Evolutionary conservation across 495 filamentous ascomycete species (phyloP), one percentile per base, ranked within the genome.

Genomic region (Neurospora sp.): DNA sequence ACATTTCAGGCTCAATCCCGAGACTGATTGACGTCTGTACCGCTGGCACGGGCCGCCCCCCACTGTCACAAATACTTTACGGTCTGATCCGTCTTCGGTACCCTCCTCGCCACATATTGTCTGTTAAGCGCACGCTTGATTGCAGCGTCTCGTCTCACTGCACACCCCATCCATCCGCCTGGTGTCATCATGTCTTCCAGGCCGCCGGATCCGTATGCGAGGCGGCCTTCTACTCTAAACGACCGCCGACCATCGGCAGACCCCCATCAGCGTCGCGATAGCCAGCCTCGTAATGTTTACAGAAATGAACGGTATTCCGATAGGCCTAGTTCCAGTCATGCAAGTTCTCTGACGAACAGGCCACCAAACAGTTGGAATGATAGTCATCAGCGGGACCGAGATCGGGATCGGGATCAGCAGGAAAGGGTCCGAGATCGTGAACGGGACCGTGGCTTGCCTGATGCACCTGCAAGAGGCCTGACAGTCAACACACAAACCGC

Each of bases 141-240:
- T 34, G 54, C 54, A 62, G 54, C 24, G 54, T 62, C 28, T 62
- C 54, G 54, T 62, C 54, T 34, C 54, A 62, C 54, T 62, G 54
- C 54, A 15, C 54, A 62, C 28, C 21, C 11, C 10, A 66, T 66
- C 15, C 28, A 34, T 34, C 54, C 28, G 28, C 54, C 54, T 66
- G 54, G 28, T 66, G 54, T 66, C n/a, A 39, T 19, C 73, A 80
- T 80, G 79, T 72, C 76, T 42, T 71, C 76, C 74, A 72, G 71
- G 48, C 48, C 77, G 15, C 39, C 69, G 34, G 73, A 78, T 66
- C 54, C 71, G 40, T 79, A 71, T 59, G 42, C 73, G 17, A 73
- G 77, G 39, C 79, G 79, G 31, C 76, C 54, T 28, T 66, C 78
- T 31, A 70, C 54, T 21, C 45, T 42, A 37, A 75, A 76, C 38